Conservation (phyloP, 1,284 basidiomycete genomes). For the Microbotryum violaceum region DNA sequence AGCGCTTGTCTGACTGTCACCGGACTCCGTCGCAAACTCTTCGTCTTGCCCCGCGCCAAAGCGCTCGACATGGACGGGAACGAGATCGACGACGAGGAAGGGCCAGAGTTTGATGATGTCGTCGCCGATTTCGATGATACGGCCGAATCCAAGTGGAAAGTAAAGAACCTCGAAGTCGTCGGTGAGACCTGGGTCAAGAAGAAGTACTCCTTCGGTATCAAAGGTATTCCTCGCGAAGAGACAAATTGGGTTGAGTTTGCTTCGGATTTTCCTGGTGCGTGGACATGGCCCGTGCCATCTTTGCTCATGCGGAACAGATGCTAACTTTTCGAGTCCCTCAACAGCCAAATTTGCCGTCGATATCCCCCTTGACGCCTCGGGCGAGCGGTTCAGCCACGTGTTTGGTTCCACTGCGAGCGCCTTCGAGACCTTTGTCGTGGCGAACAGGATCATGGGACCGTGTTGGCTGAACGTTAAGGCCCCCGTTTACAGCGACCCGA, state of each 20-base stretch:
- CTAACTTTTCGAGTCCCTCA: slow-evolving; percentile 46
- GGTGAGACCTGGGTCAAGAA: slow-evolving; percentile 71
- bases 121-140: slow-evolving; percentile 77
- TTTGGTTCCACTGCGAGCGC: slow-evolving; percentile 90
- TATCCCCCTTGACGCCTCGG: slow-evolving; percentile 63
- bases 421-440: slow-evolving; percentile 90
- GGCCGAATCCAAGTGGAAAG: slow-evolving; percentile 61
- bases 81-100: slow-evolving; percentile 56
- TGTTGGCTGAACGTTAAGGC: slow-evolving; percentile 89
- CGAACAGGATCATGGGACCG: slow-evolving; percentile 96
- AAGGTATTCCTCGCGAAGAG: slow-evolving; percentile 70
- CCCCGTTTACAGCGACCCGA: slow-evolving; percentile 59
- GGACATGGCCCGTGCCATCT: background rate
- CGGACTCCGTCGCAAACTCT: slow-evolving; percentile 84
- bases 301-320: slow-evolving; percentile 41
- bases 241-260: slow-evolving; percentile 86
- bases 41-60: slow-evolving; percentile 71
- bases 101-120: slow-evolving; percentile 53
- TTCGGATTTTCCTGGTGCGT: slow-evolving; percentile 40
- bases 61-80: slow-evolving; percentile 50
- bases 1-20: slow-evolving; percentile 82
- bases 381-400: slow-evolving; percentile 75
- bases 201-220: slow-evolving; percentile 87
- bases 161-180: slow-evolving; percentile 39
- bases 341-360: slow-evolving; percentile 46